Percentiles rank a stretch among this genome's conserved stretches.
These are phyloP conservation scores for Phytophthora capsici DNA, from an alignment of 352 stramenopile species.

Conservation along the genomic window DNA sequence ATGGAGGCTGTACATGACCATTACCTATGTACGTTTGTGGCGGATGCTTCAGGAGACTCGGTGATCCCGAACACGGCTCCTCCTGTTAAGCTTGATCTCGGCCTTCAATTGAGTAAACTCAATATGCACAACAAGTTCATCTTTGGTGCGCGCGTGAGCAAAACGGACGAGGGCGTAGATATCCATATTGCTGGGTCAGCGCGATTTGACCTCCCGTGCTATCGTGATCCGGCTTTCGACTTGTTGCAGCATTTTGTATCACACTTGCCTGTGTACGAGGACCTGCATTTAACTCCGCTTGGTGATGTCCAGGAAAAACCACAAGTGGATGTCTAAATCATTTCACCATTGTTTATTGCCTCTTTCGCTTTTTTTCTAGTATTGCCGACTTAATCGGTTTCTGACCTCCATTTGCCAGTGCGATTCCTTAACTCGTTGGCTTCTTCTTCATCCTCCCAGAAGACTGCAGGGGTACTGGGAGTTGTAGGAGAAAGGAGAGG, in stretches of 20 bases:
- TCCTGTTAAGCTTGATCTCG: slow-evolving; percentile 29
- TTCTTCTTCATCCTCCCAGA: slow-evolving; percentile 51
- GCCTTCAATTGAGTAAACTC: slow-evolving; percentile 41
- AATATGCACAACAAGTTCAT: slow-evolving; percentile 50
- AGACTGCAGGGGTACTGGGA: slow-evolving; percentile 21
- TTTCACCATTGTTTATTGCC: not conserved
- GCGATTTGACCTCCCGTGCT: slow-evolving; percentile 41
- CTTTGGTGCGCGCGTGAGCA: slow-evolving; percentile 29
- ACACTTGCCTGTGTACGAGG: slow-evolving; percentile 65
- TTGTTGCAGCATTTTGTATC: slow-evolving; percentile 66
- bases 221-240: slow-evolving; percentile 39
- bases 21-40: slow-evolving; percentile 54
- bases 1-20: slow-evolving; percentile 62
- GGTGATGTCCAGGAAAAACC: slow-evolving; percentile 19
- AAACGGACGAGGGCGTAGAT: slow-evolving; percentile 30
- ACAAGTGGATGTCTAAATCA: not conserved
- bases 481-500: slow-evolving; percentile 57
- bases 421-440: slow-evolving; percentile 35
- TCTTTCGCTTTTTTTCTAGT: slow-evolving; percentile 15
- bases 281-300: slow-evolving; percentile 52
- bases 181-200: slow-evolving; percentile 51
- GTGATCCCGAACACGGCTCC: slow-evolving; percentile 22
- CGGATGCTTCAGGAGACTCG: slow-evolving; percentile 28
- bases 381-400: slow-evolving; percentile 49
- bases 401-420: slow-evolving; percentile 53